Conservation (phyloP, 768 basidiomycete genomes). For the Mycena latifolia region DNA sequence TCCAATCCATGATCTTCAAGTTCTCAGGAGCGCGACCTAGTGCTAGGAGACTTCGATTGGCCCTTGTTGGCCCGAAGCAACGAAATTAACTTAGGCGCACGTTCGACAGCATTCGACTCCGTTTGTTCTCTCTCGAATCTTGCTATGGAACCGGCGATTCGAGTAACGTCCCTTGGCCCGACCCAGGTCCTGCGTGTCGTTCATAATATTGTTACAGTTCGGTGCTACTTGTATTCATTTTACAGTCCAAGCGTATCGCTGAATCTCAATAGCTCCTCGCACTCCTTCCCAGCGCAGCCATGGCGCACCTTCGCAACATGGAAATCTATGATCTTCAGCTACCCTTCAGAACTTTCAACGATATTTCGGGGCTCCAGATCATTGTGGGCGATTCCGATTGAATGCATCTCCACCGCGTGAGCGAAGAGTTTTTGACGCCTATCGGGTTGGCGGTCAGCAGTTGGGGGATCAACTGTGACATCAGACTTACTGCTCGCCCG, state of each 20-base stretch:
- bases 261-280: constrained; percentile 21
- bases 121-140: too few species aligned
- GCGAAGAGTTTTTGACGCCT: constrained; percentile 9
- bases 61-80: too few species aligned
- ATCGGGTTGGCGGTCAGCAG: background rate
- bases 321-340: constrained; percentile 32
- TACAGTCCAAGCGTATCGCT: background rate
- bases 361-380: constrained; percentile 26
- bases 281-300: constrained; percentile 22
- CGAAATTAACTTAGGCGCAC: too few species aligned
- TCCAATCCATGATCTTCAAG: too few species aligned
- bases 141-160: too few species aligned
- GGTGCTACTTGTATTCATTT: background rate
- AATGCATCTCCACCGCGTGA: constrained; percentile 24
- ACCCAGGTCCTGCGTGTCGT: too few species aligned
- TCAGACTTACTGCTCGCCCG: constrained; percentile 13
- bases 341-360: constrained; percentile 13
- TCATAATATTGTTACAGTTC: too few species aligned
- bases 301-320: constrained; percentile 17
- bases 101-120: too few species aligned
- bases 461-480: too few species aligned
- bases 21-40: too few species aligned
- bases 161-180: too few species aligned
- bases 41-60: too few species aligned
- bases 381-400: constrained; percentile 18